Evolutionary conservation across 345 rosid genomes (phyloP).

Genomic region (Zanthoxylum bungeanum): DNA sequence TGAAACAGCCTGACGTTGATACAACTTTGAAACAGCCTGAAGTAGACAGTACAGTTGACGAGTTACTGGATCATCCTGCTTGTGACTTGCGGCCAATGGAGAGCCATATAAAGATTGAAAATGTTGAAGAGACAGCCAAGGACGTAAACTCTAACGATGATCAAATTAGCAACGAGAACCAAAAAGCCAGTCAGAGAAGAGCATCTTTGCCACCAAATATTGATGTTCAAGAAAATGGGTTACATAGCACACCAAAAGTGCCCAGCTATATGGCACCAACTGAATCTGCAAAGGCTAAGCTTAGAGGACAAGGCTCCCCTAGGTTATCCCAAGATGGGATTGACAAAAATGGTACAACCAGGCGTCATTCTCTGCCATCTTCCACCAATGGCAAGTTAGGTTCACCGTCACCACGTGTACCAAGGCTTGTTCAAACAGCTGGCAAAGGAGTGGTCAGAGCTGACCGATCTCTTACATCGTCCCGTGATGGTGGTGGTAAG

Average conservation of each 20-base stretch:
- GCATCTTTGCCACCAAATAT: slow-evolving; percentile 60
- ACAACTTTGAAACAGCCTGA: too few species aligned
- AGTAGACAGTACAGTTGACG: slow-evolving; percentile 24
- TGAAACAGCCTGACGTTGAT: too few species aligned
- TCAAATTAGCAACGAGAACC: slow-evolving; percentile 32
- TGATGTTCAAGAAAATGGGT: slow-evolving; percentile 50
- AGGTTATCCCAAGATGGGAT: slow-evolving; percentile 40
- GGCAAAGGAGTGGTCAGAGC: slow-evolving; percentile 53
- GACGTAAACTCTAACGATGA: slow-evolving; percentile 36
- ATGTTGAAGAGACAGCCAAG: slow-evolving; percentile 28
- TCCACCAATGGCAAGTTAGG: slow-evolving; percentile 44
- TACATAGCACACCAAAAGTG: slow-evolving; percentile 44
- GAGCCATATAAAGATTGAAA: slow-evolving; percentile 34
- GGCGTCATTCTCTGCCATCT: slow-evolving; percentile 83
- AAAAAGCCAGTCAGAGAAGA: slow-evolving; percentile 54
- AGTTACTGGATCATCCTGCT: slow-evolving; percentile 22
- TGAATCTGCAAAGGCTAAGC: slow-evolving; percentile 78
- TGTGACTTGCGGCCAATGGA: slow-evolving; percentile 21
- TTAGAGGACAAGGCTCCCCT: slow-evolving; percentile 71
- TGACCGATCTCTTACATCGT: slow-evolving; percentile 58
- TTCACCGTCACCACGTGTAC: slow-evolving; percentile 64
- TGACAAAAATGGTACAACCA: slow-evolving; percentile 45
- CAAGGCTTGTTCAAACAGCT: slow-evolving; percentile 47
- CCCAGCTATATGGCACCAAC: slow-evolving; percentile 94
- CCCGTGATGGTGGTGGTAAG: slow-evolving; percentile 67